Conservation (phyloP, 345 rosid genomes). For the Eucalyptus cloeziana region DNA sequence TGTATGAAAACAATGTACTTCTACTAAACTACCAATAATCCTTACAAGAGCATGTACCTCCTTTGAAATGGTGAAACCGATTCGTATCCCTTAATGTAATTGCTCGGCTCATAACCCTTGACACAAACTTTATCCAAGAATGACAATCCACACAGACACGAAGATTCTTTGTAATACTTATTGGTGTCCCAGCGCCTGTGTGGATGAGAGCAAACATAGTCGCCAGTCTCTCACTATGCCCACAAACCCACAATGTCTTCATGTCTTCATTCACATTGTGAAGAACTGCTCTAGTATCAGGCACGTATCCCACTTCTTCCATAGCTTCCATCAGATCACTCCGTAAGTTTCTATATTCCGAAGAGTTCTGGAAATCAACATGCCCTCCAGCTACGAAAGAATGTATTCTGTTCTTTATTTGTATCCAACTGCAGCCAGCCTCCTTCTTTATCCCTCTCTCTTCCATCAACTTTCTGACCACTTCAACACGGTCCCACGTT, state of each 20-base stretch:
- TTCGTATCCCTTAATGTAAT: constrained; percentile 54
- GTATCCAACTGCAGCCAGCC: constrained; percentile 65
- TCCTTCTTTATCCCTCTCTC: constrained; percentile 33
- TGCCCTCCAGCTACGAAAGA: constrained; percentile 39
- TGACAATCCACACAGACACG: constrained; percentile 54
- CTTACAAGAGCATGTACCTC: constrained; percentile 45
- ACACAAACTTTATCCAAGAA: constrained; percentile 28
- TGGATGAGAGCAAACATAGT: constrained; percentile 26
- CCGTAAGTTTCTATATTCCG: constrained; percentile 23
- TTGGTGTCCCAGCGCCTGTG: constrained; percentile 21
- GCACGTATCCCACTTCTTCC: constrained; percentile 20
- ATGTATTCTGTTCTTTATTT: constrained; percentile 25
- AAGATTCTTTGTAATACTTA: constrained; percentile 49
- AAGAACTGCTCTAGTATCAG: constrained; percentile 29
- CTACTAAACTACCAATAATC: constrained; percentile 29
- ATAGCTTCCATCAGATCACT: constrained; percentile 16
- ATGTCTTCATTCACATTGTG: constrained; percentile 49
- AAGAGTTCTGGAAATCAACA: constrained; percentile 20
- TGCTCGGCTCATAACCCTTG: constrained; percentile 17
- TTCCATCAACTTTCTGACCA: constrained; percentile 19
- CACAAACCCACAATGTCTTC: constrained; percentile 32
- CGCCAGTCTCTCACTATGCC: constrained; percentile 53
- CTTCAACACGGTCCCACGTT: constrained; percentile 22
- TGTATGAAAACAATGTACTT: neutral
- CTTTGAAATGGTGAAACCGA: constrained; percentile 46